A percentile compares a stretch with the other conserved stretches of the same genome.
Evolutionary conservation across 192 early-diverging fungal species (phyloP).

Genomic region (Coemansia sp.): DNA sequence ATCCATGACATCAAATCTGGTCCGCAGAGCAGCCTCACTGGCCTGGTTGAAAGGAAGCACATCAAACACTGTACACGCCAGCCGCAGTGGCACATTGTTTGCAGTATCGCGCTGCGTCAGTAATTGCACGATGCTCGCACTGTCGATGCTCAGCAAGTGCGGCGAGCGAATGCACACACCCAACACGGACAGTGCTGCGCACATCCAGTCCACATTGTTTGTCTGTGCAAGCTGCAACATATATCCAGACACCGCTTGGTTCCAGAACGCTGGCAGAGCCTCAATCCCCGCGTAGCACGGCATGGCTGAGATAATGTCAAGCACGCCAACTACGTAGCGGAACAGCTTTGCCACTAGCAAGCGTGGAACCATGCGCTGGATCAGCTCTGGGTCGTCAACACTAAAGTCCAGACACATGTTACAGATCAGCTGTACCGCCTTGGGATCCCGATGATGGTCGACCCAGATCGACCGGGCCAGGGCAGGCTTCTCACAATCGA

Average conservation of each 20-base stretch:
- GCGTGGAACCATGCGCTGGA: constrained; percentile 61
- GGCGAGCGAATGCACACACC: constrained; percentile 33
- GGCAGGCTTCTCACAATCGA: constrained; percentile 63
- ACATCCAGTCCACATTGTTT: constrained; percentile 12
- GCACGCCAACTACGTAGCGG: constrained; percentile 57
- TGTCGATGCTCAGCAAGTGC: constrained; percentile 28
- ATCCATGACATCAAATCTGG: constrained; percentile 10
- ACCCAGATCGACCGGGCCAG: constrained; percentile 71
- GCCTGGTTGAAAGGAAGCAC: constrained; percentile 10
- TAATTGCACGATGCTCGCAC: constrained; percentile 3
- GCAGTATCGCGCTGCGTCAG: constrained; percentile 7
- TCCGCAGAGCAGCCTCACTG: constrained; percentile 8
- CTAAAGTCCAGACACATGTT: constrained; percentile 72
- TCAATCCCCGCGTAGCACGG: constrained; percentile 19
- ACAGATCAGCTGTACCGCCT: constrained; percentile 64
- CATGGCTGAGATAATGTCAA: constrained; percentile 48
- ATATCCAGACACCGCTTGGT: constrained; percentile 24
- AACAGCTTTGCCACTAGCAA: constrained; percentile 43
- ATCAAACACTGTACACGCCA: constrained; percentile 34
- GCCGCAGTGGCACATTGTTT: constrained; percentile 1
- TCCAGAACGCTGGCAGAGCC: constrained; percentile 39
- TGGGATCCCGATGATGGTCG: constrained; percentile 59
- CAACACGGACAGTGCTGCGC: constrained; percentile 23
- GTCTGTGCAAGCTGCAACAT: constrained; percentile 5
- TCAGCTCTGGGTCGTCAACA: constrained; percentile 61